Percentiles rank a stretch among this genome's conserved stretches.
phyloP scores from a whole-genome alignment of 352 stramenopile species.

The Globisporangium nodosum region DNA sequence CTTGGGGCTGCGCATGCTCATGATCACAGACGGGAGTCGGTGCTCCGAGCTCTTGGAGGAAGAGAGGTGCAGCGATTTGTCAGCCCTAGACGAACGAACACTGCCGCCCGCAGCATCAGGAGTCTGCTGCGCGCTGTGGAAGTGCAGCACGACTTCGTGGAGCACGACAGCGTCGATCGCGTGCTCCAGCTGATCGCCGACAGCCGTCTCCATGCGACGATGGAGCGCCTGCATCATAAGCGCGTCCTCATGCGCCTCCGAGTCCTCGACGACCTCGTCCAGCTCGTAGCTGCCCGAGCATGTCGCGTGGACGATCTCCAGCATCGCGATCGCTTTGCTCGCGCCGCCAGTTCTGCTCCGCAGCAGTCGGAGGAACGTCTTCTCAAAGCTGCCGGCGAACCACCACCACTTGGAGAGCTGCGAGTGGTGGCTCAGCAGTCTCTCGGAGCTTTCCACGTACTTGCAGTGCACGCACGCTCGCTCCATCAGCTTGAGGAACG shows the following conservation, averaged over 20 bases:
- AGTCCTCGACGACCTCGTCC: slow-evolving; percentile 32
- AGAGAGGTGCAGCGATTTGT: not conserved
- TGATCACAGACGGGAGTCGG: slow-evolving; percentile 5
- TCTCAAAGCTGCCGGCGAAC: slow-evolving; percentile 30
- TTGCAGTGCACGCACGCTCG: slow-evolving; percentile 33
- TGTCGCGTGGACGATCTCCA: slow-evolving; percentile 28
- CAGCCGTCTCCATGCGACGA: slow-evolving; percentile 18
- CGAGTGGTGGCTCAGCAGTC: slow-evolving; percentile 23
- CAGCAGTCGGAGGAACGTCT: slow-evolving; percentile 18
- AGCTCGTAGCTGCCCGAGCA: slow-evolving; percentile 20
- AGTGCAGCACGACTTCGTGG: slow-evolving; percentile 13
- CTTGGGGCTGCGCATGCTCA: not conserved
- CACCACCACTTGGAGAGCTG: slow-evolving; percentile 52
- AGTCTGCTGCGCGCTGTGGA: not conserved
- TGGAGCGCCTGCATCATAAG: slow-evolving; percentile 14
- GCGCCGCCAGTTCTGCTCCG: not conserved
- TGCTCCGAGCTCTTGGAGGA: slow-evolving; percentile 5
- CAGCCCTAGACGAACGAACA: not conserved
- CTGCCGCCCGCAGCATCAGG: not conserved
- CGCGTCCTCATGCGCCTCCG: slow-evolving; percentile 12
- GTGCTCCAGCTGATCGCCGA: slow-evolving; percentile 24
- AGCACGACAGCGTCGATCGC: slow-evolving; percentile 18
- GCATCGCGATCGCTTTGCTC: slow-evolving; percentile 13
- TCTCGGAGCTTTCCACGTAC: slow-evolving; percentile 26
- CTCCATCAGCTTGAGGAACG: slow-evolving; percentile 31